Conservation (phyloP, 2,329 filamentous ascomycete genomes). For the Exophiala bonariae region DNA sequence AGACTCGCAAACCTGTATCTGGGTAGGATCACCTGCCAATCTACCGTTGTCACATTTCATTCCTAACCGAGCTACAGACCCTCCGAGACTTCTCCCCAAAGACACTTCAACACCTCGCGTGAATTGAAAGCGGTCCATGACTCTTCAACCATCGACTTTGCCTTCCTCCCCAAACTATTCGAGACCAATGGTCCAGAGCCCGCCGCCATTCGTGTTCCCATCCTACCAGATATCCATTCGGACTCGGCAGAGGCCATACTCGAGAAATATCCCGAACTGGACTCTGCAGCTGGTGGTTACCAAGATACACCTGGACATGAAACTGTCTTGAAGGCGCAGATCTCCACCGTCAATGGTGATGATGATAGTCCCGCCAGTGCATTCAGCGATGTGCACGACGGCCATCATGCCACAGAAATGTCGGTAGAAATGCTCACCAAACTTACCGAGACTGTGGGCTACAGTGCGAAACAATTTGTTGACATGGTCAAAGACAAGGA, state of each 20-base stretch:
- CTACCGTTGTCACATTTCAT: too few relatives aligned
- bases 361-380: conserved; percentile 47
- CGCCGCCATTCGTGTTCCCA: conserved; percentile 48
- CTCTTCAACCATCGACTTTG: conserved; percentile 63
- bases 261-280: conserved; percentile 25
- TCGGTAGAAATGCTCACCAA: conserved; percentile 54
- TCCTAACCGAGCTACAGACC: conserved; percentile 10
- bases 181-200: conserved; percentile 37
- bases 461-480: conserved; percentile 39
- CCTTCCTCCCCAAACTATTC: conserved; percentile 56
- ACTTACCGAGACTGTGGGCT: conserved; percentile 52
- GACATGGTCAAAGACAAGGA: conserved; percentile 41
- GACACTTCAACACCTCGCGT: conserved; percentile 64
- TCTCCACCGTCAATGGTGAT: conserved; percentile 45
- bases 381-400: conserved; percentile 60
- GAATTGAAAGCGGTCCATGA: conserved; percentile 58
- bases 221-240: conserved; percentile 44
- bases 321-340: conserved; percentile 57
- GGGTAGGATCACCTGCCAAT: conserved; percentile 29
- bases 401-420: conserved; percentile 48
- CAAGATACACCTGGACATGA: conserved; percentile 25
- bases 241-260: conserved; percentile 31
- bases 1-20: conserved; percentile 37
- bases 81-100: conserved; percentile 34
- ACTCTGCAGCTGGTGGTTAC: conserved; percentile 29